A percentile compares a stretch with the other conserved stretches of the same genome.
Conservation (phyloP, 176 grass and related monocot species). For the Metroxylon sagu region DNA sequence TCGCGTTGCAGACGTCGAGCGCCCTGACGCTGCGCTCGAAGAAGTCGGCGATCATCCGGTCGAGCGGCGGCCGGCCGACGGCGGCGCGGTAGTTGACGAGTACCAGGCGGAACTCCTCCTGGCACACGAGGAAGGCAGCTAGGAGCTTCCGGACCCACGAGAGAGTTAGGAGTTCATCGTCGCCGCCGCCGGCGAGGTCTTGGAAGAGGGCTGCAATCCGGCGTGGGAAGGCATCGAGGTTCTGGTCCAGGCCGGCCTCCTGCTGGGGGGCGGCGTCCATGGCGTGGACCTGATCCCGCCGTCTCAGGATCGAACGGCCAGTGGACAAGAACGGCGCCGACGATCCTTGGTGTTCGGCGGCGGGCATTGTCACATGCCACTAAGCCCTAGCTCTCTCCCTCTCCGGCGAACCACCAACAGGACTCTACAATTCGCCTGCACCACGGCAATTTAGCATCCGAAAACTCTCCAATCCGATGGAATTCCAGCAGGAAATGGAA, state of each 20-base stretch:
- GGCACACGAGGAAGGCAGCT: conserved; percentile 55
- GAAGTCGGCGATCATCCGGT: conserved; percentile 46
- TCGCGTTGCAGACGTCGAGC: conserved; percentile 92
- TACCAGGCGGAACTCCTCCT: conserved; percentile 53
- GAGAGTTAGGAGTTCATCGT: conserved; percentile 34
- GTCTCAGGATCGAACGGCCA: conserved; percentile 56
- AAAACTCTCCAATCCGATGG: not conserved
- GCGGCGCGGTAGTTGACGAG: conserved; percentile 27
- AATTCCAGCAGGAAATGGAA: too few species aligned
- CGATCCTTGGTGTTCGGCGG: conserved; percentile 61
- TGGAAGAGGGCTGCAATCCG: conserved; percentile 39
- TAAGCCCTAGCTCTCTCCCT: not conserved
- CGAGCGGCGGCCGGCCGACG: conserved; percentile 21
- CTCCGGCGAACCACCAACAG: not conserved
- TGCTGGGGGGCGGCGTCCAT: conserved; percentile 17
- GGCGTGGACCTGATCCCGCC: conserved; percentile 41
- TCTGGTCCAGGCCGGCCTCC: conserved; percentile 24
- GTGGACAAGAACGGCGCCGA: conserved; percentile 49
- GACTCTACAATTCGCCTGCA: conserved; percentile 10
- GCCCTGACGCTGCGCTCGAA: conserved; percentile 78
- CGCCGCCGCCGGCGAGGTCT: conserved; percentile 22
- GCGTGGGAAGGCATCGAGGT: conserved; percentile 65
- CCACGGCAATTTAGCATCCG: not conserved
- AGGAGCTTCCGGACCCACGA: conserved; percentile 75
- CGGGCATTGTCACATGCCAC: conserved; percentile 53